phyloP scores from a whole-genome alignment of 2,329 filamentous ascomycete species.

The Aspergillus sp. region DNA sequence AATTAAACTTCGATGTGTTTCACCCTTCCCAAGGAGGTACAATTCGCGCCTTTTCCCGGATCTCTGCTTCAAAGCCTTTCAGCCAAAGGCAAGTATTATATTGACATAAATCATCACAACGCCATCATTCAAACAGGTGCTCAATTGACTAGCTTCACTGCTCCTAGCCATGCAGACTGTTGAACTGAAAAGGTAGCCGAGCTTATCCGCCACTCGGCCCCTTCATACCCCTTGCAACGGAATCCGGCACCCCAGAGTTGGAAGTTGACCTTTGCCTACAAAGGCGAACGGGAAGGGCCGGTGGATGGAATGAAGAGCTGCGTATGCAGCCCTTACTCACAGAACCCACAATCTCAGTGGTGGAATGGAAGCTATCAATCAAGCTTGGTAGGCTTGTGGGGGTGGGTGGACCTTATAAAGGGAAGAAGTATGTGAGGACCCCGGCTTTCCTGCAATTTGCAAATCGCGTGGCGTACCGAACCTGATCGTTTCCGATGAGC shows the following conservation, averaged over 20 bases:
- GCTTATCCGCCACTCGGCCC: not conserved
- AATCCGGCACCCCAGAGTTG: not conserved
- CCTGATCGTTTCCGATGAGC: not conserved
- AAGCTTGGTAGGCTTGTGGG: not conserved
- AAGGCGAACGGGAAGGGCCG: not conserved
- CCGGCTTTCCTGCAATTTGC: not conserved
- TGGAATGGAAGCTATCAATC: conserved; percentile 1
- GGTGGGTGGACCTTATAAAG: not conserved
- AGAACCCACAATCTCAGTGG: not conserved
- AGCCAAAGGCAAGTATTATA: not conserved
- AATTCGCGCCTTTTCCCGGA: not conserved
- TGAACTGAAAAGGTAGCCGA: not conserved
- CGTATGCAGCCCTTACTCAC: not conserved
- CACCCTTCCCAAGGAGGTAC: not conserved
- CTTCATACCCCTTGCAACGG: not conserved
- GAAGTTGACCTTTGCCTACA: not conserved
- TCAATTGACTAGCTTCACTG: not conserved
- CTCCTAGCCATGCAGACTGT: not conserved
- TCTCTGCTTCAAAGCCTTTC: not conserved
- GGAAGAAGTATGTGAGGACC: conserved; percentile 1
- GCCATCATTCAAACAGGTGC: not conserved
- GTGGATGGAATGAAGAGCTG: not conserved
- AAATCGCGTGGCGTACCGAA: not conserved
- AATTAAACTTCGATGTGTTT: not conserved
- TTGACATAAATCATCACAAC: not conserved